Evolutionary conservation across 768 basidiomycete genomes (phyloP), one percentile per base, ranked within the genome.

Genomic region (Mycena pura): DNA sequence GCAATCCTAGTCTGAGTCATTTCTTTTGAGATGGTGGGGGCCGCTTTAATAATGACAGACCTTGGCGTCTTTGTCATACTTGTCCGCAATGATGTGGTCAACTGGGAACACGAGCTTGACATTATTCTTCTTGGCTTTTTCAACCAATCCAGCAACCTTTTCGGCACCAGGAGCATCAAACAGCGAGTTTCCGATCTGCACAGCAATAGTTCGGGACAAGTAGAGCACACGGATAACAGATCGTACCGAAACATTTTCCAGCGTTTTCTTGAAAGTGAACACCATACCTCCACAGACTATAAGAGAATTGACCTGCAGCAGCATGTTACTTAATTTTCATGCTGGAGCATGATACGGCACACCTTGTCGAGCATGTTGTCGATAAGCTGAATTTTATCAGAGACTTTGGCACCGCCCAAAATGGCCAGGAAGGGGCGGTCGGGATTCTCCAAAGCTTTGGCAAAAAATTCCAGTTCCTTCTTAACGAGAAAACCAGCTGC

Each of bases 351-450:
- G 63, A 28, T 7, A 51, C 5, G 21, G 59, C 76, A 21, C 64
- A 90, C 94, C 86, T 99, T 96, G 81, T 98, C 96, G 67, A 99
- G 83, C 92, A 99, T 91, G 82, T 97, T 97, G 69, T 99, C 96
- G 74, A 99, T 99, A 58, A 99, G 82, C 74, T 95, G 93, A 68
- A 99, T 97, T 82, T 99, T 99, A 80, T 99, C 96, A 17, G 95
- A 96, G 44, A 99, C 95, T 80, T 99, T 99, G 55, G 96, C 96
- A 72, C 96, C 96, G 68, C 96, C 96, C 56, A 99, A 89, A 72
- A 99, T 99, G 48, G 96, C 96, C 52, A 99, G 85, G 90, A 99
- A 99, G 14, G 96, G 96, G 39, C 92, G 81, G 69, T 96, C 95
- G 19, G 96, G 96, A 67, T 83, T 88, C 74, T 99, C 96, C 28